Base-by-base conservation (phyloP, 2,329 filamentous ascomycete genomes). In the Trichoderma sp. region DNA sequence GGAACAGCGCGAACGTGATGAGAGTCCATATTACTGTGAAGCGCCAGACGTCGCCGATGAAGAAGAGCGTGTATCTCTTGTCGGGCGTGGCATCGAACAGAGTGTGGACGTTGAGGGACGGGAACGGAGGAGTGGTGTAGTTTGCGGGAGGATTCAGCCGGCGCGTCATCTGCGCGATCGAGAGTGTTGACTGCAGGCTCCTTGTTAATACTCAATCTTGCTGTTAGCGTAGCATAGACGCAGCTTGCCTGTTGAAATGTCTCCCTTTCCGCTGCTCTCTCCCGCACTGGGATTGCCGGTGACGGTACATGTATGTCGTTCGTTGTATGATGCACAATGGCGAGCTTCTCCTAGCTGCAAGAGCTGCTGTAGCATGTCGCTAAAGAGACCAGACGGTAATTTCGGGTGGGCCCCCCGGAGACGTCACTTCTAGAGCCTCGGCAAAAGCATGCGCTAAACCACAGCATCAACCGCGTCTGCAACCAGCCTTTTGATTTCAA, bases 1-100 rank as follows among this genome's bases (percentile, higher is more conserved):
- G 93, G 74, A 95, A 92, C 24, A 89, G 85, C 39, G 88, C 90
- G 76, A 93, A 95, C 75, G 94, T 88, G 34, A 97, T 89, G 47
- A 97, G 82, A 0, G 94, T 97, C 94, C 94, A 98, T 79, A 91
- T 88, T 18, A 96, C 83, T 1, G 94, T 97, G 81, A 96, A 97
- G 74, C 92, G 91, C 91, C 93, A 95, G 70, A 97, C 93, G 78
- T 97, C 93, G 73, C 82, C 80, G 3, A 93, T 86, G 77, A 92
- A 87, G 84, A 93, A 95, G 76, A 97, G 90, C 47, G 89, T 87
- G 73, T 87, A 86, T 64, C 73, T 74, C 73, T 81, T 82, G 58
- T 87, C 83, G 72, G 81, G 43, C 43, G 79, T 82, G 62, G 78
- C 75, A 72, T 84, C 82, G 74, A 83, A 81, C 14, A 90, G 84